Percentiles rank a stretch among this genome's conserved stretches.
These are phyloP conservation scores for Pseudogymnoascus sp. DNA, from an alignment of 2,329 filamentous ascomycete genomes.

Conservation along the genomic window DNA sequence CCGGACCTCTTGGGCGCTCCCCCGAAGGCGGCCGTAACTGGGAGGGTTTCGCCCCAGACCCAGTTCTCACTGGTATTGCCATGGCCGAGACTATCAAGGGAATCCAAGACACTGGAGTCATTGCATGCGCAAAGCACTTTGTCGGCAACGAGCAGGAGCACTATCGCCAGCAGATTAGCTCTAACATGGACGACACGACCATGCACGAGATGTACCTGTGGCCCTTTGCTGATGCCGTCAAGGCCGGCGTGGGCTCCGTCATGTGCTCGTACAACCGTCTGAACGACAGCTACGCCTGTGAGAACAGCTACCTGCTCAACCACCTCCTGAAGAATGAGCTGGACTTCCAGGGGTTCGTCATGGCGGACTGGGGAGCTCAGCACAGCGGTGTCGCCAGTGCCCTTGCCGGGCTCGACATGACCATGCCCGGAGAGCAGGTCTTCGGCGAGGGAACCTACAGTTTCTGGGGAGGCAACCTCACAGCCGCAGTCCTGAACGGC, in stretches of 20 bases:
- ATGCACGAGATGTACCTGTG: conserved; percentile 55
- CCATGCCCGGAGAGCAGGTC: conserved; percentile 75
- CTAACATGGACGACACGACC: conserved; percentile 52
- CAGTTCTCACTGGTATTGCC: conserved; percentile 63
- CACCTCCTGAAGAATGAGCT: conserved; percentile 70
- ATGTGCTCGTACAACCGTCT: conserved; percentile 82
- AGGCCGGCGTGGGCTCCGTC: conserved; percentile 67
- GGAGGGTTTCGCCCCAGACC: conserved; percentile 67
- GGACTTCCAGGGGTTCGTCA: conserved; percentile 73
- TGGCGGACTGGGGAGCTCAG: conserved; percentile 75
- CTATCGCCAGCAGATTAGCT: conserved; percentile 19
- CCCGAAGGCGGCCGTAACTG: conserved; percentile 63
- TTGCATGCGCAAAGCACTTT: conserved; percentile 76
- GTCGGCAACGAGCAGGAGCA: conserved; percentile 64
- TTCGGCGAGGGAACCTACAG: conserved; percentile 58
- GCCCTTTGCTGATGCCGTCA: conserved; percentile 51
- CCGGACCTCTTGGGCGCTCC: conserved; percentile 58
- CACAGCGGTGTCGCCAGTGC: conserved; percentile 61
- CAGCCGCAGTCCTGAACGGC: conserved; percentile 79
- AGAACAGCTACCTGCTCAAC: conserved; percentile 71
- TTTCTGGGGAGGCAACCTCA: conserved; percentile 77
- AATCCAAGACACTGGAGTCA: conserved; percentile 73
- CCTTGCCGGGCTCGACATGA: conserved; percentile 72
- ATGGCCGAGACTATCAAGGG: conserved; percentile 68
- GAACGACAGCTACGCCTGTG: conserved; percentile 74